Percentiles rank a stretch among this genome's conserved stretches.
Conservation (phyloP, 208 protist genomes). For the Trypanosoma theileri region DNA sequence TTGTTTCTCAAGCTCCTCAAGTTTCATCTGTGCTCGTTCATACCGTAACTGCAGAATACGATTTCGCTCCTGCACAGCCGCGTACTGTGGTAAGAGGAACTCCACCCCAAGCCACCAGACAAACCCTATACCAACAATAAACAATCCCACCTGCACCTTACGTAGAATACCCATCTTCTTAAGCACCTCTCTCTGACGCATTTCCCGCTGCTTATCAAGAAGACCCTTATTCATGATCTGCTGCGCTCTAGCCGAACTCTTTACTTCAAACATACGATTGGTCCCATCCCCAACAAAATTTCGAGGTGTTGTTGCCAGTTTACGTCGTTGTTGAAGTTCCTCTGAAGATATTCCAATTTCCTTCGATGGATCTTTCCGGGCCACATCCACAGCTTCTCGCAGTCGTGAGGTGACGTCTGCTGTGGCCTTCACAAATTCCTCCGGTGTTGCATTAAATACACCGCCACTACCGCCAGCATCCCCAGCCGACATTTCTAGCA, state of each 20-base stretch:
- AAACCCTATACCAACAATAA: conserved; percentile 36
- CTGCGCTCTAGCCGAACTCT: conserved; percentile 79
- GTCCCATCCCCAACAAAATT: conserved; percentile 47
- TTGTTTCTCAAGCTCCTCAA: conserved; percentile 28
- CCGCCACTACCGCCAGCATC: conserved; percentile 9
- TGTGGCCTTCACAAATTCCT: conserved; percentile 46
- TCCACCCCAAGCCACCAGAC: conserved; percentile 44
- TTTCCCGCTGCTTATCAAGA: conserved; percentile 59
- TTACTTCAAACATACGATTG: conserved; percentile 64
- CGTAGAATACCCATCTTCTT: conserved; percentile 54
- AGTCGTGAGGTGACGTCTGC: conserved; percentile 37
- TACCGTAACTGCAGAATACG: conserved; percentile 55
- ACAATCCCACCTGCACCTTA: conserved; percentile 48
- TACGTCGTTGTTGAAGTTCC: conserved; percentile 64
- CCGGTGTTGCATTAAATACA: conserved; percentile 12
- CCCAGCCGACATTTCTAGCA: not conserved
- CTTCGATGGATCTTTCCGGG: conserved; percentile 53
- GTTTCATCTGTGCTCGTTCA: conserved; percentile 48
- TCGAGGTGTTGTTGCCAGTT: conserved; percentile 48
- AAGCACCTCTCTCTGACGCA: conserved; percentile 53
- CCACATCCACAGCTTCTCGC: conserved; percentile 31
- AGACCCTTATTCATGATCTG: conserved; percentile 83
- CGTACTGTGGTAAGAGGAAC: conserved; percentile 71
- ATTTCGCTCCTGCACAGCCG: conserved; percentile 69
- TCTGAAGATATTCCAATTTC: conserved; percentile 66